Evolutionary conservation across 2,329 filamentous ascomycete species (phyloP), one percentile per base, ranked within the genome.

Genomic region (Dactylellina parvicollis): DNA sequence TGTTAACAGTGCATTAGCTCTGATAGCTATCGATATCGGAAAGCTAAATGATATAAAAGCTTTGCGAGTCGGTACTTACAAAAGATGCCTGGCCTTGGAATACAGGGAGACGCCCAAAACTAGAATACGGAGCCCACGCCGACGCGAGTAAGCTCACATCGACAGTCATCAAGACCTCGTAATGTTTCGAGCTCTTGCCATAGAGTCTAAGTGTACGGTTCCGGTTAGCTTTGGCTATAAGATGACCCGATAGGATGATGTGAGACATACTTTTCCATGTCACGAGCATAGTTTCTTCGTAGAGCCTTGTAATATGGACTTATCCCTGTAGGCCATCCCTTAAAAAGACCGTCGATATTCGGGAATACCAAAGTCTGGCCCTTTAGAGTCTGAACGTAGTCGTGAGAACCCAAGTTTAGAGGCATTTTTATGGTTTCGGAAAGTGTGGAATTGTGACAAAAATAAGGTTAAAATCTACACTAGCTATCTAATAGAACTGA

Each of bases 351-450:
- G 20, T 71, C 56, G n/a, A 76, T 52, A 34, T 76, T 59, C 0
- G 73, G 74, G 30, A 75, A 75, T 10, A 22, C 32, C 2, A 76
- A 52, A n/a, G 44, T 71, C 28, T 75, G 75, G 3, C 75, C 75
- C 28, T 72, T 73, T 22, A 76, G 67, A 3, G 59, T 76, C 16
- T 67, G 65, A 20, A 76, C 73, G 46, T 75, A 75, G 8, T 76
- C 75, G 42, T 76, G 75, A 26, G 69, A 61, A 2, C 74, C 70
- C 7, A 75, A 20, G n/a, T n/a, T n/a, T 52, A n/a, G 18, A 47
- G 42, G 30, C 57, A 61, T 61, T 3, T 14, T 61, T n/a, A n/a
- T n/a, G n/a, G n/a, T n/a, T n/a, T n/a, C n/a, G n/a, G n/a, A n/a
- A n/a, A n/a, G n/a, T n/a, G n/a, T n/a, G n/a, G n/a, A n/a, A n/a